Evolutionary conservation across 2,329 filamentous ascomycete genomes (phyloP).

Genomic region (Stachybotrys chlorohalonatus): DNA sequence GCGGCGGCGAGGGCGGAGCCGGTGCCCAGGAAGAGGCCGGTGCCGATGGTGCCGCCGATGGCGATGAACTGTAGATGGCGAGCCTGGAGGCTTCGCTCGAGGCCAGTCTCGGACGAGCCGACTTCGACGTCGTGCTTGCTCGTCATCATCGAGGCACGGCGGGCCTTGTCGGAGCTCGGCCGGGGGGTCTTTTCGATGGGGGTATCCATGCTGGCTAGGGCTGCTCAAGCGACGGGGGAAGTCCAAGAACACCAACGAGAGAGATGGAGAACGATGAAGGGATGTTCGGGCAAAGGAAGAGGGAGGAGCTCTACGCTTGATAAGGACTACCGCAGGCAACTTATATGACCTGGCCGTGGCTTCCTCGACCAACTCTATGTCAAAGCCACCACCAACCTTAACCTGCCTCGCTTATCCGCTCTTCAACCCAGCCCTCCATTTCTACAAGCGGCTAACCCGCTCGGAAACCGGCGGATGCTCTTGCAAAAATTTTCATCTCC

Average conservation of each 20-base stretch:
- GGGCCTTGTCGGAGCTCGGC: constrained; percentile 16
- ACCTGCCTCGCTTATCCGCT: neutral
- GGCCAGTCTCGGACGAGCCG: constrained; percentile 20
- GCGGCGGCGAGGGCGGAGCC: constrained; percentile 53
- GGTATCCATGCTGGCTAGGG: neutral
- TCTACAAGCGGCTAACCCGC: neutral
- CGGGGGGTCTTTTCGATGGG: constrained; percentile 17
- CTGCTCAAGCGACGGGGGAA: neutral
- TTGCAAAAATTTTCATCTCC: neutral
- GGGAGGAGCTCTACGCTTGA: neutral
- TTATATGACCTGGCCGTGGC: no score
- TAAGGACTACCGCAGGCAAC: no score
- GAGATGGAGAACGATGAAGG: neutral
- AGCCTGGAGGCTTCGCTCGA: constrained; percentile 26
- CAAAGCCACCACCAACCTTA: no score
- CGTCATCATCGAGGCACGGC: neutral
- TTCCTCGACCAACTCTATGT: no score
- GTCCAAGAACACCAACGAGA: neutral
- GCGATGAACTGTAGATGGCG: constrained; percentile 42
- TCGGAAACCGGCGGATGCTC: neutral
- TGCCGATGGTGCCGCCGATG: constrained; percentile 58
- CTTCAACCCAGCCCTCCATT: neutral
- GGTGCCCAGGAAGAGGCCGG: constrained; percentile 62
- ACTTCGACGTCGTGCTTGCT: constrained; percentile 25
- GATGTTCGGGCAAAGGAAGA: neutral